These are phyloP conservation scores for Proliferodiscus dingleyae DNA, from an alignment of 2,329 filamentous ascomycete species.

Conservation along the genomic window DNA sequence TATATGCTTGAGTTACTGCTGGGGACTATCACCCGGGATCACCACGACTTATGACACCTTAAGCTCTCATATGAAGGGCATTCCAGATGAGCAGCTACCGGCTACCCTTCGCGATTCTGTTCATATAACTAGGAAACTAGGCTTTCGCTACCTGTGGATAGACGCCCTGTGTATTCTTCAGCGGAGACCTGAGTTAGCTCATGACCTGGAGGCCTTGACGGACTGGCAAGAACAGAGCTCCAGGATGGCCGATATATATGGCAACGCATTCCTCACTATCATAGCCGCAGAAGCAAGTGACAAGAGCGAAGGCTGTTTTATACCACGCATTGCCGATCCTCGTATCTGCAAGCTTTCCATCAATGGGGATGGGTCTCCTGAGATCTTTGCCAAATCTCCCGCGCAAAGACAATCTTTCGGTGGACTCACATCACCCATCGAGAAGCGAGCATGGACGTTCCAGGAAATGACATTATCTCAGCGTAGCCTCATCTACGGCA, in stretches of 20 bases:
- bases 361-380: too few relatives aligned
- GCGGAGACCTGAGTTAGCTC: constrained; percentile 1
- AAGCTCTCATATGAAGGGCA: neutral
- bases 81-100: neutral
- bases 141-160: constrained; percentile 8
- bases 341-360: too few relatives aligned
- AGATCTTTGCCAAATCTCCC: too few relatives aligned
- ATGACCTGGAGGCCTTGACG: too few relatives aligned
- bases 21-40: neutral
- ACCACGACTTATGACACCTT: neutral
- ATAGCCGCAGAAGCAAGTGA: too few relatives aligned
- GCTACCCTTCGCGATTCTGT: neutral
- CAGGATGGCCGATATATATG: neutral
- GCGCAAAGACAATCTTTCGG: too few relatives aligned
- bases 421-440: too few relatives aligned
- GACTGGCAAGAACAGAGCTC: neutral
- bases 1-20: neutral
- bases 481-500: too few relatives aligned
- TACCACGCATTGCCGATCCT: too few relatives aligned
- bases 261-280: neutral
- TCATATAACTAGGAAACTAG: neutral
- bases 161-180: constrained; percentile 13
- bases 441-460: too few relatives aligned
- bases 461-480: too few relatives aligned
- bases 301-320: too few relatives aligned